phyloP scores from a whole-genome alignment of 192 early-diverging fungal genomes.

The Martensiomyces pterosporus region DNA sequence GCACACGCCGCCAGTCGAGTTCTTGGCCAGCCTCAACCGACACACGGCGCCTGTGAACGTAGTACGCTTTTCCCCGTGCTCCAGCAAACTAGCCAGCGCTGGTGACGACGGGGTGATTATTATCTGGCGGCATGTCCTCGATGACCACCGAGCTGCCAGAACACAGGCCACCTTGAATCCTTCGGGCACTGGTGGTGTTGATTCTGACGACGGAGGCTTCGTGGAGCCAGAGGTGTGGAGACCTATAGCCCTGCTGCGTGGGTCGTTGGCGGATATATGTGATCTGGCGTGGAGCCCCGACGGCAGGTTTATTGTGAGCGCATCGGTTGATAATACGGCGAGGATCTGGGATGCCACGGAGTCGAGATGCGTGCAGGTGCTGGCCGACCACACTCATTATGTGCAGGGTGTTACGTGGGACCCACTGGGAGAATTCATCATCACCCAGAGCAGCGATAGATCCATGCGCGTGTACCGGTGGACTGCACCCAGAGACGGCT shows the following conservation, averaged over 20 bases:
- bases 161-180: not conserved
- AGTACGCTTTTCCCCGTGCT: slow-evolving; percentile 80
- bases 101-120: slow-evolving; percentile 91
- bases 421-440: slow-evolving; percentile 78
- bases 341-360: slow-evolving; percentile 76
- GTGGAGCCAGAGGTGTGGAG: slow-evolving; percentile 72
- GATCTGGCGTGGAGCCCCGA: slow-evolving; percentile 93
- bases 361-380: slow-evolving; percentile 71
- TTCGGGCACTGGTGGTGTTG: too few relatives aligned
- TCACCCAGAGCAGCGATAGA: slow-evolving; percentile 90
- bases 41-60: slow-evolving; percentile 91
- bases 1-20: slow-evolving; percentile 60
- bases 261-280: slow-evolving; percentile 77
- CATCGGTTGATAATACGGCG: slow-evolving; percentile 82
- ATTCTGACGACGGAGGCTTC: slow-evolving; percentile 14
- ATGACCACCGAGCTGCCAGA: slow-evolving; percentile 15
- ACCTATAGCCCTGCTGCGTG: slow-evolving; percentile 64
- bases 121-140: slow-evolving; percentile 70
- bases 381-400: slow-evolving; percentile 82
- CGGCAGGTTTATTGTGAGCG: slow-evolving; percentile 75
- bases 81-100: slow-evolving; percentile 73
- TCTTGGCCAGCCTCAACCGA: slow-evolving; percentile 73
- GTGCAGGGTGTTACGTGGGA: slow-evolving; percentile 99
- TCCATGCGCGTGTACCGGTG: slow-evolving; percentile 53
- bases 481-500: slow-evolving; percentile 7